Base-by-base conservation (phyloP, 2,329 filamentous ascomycete species). In the Hypocreales sp. region DNA sequence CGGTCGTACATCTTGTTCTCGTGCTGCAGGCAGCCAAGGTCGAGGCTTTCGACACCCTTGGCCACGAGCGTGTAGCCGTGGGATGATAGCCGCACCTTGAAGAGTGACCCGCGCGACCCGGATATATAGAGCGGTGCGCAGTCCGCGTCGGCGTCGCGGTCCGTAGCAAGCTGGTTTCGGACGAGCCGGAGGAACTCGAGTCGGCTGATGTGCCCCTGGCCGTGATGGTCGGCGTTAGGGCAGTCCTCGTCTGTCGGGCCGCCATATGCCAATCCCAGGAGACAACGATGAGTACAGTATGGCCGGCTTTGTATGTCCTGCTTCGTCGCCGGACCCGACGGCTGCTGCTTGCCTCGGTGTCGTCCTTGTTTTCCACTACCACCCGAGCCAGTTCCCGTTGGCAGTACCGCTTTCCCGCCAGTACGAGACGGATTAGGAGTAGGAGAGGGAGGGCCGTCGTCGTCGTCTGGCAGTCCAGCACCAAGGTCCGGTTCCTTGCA, bases 51-150 rank as follows among this genome's bases (percentile, higher is more conserved):
- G 10, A 56, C 39, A 5, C 49, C 53, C 35, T 59, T 58, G 10
- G 51, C 50, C 3, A 58, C 42, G 13, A 57, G 38, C 22, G 46
- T 55, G 25, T 58, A 58, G 23, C 51, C 45, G 19, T 48, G 29
- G 2, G 42, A 41, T 3, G 44, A 42, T 2, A 58, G 35, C 7
- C 46, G 32, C 5, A 58, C 20, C 36, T 57, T 57, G 35, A 55
- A 56, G 25, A 57, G 42, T 8, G 45, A 38, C 2, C 51, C 46
- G 11, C 40, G 16, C 7, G 41, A 21, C 1, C 49, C 44, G 6
- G 36, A 39, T 5, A 45, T 10, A 30, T 51, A 36, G 12, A 57
- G 43, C 1, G 42, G 45, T 15, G 30, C 22, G 19, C 25, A 40
- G 20, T 55, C 38, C 3, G 46, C 40, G 30, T 52, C 41, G 13